Percentiles rank a stretch among this genome's conserved stretches.
phyloP scores from a whole-genome alignment of 1,284 basidiomycete genomes.

The Moesziomyces sp. region DNA sequence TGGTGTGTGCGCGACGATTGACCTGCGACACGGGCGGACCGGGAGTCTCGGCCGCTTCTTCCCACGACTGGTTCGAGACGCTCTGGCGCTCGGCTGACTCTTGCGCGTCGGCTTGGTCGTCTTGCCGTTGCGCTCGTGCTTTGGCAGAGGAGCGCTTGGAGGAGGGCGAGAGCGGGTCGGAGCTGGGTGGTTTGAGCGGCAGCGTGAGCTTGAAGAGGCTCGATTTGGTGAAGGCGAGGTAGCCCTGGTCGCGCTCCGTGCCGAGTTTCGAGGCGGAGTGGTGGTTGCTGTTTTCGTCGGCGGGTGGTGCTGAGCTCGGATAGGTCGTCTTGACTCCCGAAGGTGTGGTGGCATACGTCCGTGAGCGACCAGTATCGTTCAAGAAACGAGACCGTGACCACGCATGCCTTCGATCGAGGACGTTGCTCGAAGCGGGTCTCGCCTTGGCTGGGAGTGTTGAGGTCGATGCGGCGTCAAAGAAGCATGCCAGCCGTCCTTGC shows the following conservation, averaged over 20 bases:
- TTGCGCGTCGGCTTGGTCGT: background rate
- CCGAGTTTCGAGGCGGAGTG: conserved; percentile 11
- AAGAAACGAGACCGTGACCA: background rate
- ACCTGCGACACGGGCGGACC: conserved; percentile 43
- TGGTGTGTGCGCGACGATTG: conserved; percentile 32
- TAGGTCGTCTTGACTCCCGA: conserved; percentile 47
- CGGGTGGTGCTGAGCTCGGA: conserved; percentile 43
- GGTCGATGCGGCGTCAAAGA: too few relatives aligned
- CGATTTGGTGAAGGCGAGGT: conserved; percentile 59
- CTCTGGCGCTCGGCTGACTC: conserved; percentile 13
- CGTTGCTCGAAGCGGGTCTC: too few relatives aligned
- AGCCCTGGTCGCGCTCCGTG: conserved; percentile 43
- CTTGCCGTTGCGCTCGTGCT: conserved; percentile 17
- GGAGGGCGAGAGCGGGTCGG: conserved; percentile 27
- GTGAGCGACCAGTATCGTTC: background rate
- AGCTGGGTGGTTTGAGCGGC: conserved; percentile 41
- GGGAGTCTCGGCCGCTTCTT: conserved; percentile 39
- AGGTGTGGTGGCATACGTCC: conserved; percentile 32
- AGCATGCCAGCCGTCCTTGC: too few relatives aligned
- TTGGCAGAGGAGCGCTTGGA: conserved; percentile 37
- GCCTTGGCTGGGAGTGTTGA: too few relatives aligned
- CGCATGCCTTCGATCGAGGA: background rate
- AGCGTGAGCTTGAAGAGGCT: conserved; percentile 60
- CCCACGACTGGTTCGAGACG: conserved; percentile 36
- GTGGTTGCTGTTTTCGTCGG: conserved; percentile 39